These are phyloP conservation scores for Penicillium riverlandense DNA, from an alignment of 495 filamentous ascomycete genomes.

Conservation along the genomic window DNA sequence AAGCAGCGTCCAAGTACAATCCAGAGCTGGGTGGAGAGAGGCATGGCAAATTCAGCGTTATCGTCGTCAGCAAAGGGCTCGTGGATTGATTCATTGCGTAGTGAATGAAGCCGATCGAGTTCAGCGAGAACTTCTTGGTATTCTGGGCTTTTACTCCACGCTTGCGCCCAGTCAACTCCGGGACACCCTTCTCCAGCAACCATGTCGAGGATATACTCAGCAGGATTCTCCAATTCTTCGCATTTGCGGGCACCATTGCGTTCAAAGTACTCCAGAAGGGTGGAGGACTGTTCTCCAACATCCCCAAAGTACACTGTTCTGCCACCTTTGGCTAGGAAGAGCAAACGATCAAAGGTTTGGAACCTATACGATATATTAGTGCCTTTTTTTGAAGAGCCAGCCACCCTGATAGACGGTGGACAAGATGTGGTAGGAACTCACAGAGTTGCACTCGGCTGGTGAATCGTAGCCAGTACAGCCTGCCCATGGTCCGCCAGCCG, in stretches of 20 bases:
- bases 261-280: slow-evolving; percentile 68
- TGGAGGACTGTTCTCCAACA: slow-evolving; percentile 65
- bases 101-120: slow-evolving; percentile 53
- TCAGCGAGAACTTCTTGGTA: slow-evolving; percentile 54
- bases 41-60: slow-evolving; percentile 43
- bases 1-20: slow-evolving; percentile 39
- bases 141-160: slow-evolving; percentile 69
- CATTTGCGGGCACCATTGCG: slow-evolving; percentile 61
- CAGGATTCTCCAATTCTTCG: slow-evolving; percentile 65
- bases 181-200: slow-evolving; percentile 51
- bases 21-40: slow-evolving; percentile 38
- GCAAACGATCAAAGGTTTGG: slow-evolving; percentile 80
- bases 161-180: slow-evolving; percentile 68
- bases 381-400: no score
- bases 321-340: slow-evolving; percentile 76
- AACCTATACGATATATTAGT: slow-evolving; percentile 31
- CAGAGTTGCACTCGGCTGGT: slow-evolving; percentile 83
- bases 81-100: slow-evolving; percentile 18
- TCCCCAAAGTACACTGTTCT: slow-evolving; percentile 83
- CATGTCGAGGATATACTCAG: slow-evolving; percentile 87
- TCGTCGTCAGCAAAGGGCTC: slow-evolving; percentile 7
- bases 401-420: no score
- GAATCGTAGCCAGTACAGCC: slow-evolving; percentile 86
- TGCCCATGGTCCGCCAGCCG: slow-evolving; percentile 80
- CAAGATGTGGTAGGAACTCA: no score